Evolutionary conservation across 129 eudicot genomes (phyloP), one percentile per base, ranked within the genome.

Genomic region (Helichrysum umbraculigerum): DNA sequence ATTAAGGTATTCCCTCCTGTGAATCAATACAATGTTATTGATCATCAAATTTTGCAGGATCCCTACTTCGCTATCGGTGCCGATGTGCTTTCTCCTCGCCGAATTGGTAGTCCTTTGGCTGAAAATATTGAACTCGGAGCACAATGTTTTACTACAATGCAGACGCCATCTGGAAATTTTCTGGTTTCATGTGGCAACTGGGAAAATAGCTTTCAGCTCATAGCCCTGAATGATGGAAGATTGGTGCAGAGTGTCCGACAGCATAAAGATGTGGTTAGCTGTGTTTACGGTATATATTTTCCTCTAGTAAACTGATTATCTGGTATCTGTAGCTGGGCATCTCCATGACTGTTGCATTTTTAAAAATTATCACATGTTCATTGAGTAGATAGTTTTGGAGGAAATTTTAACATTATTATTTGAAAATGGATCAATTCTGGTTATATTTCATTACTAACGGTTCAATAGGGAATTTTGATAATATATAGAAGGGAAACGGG

Each of bases 241-340:
- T 87, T 89, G 85, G 96, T 91, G 72, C 99, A 95, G 80, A 95
- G 99, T 82, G 86, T 95, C 44, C 79, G 97, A 82, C 92, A 88
- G 67, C 99, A 95, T 82, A 95, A 95, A 91, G 99, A 95, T 74
- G 88, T 95, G 29, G 97, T 95, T 65, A 91, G 96, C 86, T 88
- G 94, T 61, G 88, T 95, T 79, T 90, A 92, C 71, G 99, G 99
- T 95, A 95, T 42, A 3, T 61, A 22, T 62, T 30, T 35, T 59
- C 61, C 50, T 42, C 60, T 29, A 70, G 54, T 52, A 58, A 74
- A 30, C 74, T 59, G 8, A 19, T 3, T 58, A 69, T 41, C 14
- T 10, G 72, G 33, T 64, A 9, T 21, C 15, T 81, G 58, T 73
- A 7, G 44, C 19, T 15, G 68, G 14, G 25, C 1, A 41, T 19